phyloP scores from a whole-genome alignment of 371 early-diverging fungal species.

The Apophysomyces elegans region DNA sequence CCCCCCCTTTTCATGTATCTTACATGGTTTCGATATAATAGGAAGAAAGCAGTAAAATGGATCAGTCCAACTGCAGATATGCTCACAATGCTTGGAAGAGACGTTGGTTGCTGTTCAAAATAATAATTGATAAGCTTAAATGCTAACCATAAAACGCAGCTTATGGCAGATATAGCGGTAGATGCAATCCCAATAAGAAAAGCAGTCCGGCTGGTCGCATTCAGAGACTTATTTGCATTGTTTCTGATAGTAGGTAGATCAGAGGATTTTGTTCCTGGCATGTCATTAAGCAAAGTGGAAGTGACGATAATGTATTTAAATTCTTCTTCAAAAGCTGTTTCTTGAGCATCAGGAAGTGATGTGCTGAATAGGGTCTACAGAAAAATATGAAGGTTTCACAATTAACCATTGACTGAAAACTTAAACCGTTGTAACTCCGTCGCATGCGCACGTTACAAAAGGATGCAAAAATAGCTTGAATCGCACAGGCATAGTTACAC shows the following conservation, averaged over 20 bases:
- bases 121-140: neutral
- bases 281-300: slow-evolving; percentile 51
- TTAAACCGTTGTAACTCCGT: slow-evolving; percentile 17
- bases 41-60: slow-evolving; percentile 10
- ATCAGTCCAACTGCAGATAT: neutral
- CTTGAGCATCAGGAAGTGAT: slow-evolving; percentile 50
- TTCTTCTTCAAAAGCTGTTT: slow-evolving; percentile 61
- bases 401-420: neutral
- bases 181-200: neutral
- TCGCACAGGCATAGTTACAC: slow-evolving; percentile 5
- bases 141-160: slow-evolving; percentile 15
- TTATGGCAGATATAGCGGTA: slow-evolving; percentile 10
- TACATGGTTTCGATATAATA: slow-evolving; percentile 17
- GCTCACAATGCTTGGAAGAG: slow-evolving; percentile 1
- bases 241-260: neutral
- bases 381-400: neutral
- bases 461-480: slow-evolving; percentile 6
- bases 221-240: neutral
- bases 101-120: neutral
- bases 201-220: slow-evolving; percentile 3
- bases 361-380: slow-evolving; percentile 46
- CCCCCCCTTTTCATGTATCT: neutral
- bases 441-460: slow-evolving; percentile 4
- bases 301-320: slow-evolving; percentile 62
- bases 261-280: slow-evolving; percentile 29